Base-by-base conservation (phyloP, 2,329 filamentous ascomycete genomes). In the Dactylonectria macrodidyma region DNA sequence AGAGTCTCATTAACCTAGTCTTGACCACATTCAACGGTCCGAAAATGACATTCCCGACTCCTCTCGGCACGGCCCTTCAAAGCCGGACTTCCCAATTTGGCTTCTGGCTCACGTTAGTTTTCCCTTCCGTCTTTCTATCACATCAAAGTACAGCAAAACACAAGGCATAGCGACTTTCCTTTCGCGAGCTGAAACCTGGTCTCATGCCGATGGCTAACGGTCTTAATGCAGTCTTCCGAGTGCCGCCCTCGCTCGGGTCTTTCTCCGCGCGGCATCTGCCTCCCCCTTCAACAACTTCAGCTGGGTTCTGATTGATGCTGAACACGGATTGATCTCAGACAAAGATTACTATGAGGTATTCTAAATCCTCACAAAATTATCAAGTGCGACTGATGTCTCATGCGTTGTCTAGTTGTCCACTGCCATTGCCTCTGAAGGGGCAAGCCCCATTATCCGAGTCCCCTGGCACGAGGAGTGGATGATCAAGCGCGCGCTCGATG, bases 261-360 rank as follows among this genome's bases (percentile, higher is more conserved):
- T 66, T 50, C 63, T 66, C 24, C 58, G 63, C 14, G 41, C 57
- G 14, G 51, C 50, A 2, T 12, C 63, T 14, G 51, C 46, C 16
- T 59, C 56, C 11, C 41, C 50, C 1, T 57, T 59, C n/a, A 44
- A 46, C n/a, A 55, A 41, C 24, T 66, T 60, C 33, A 66, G 51
- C 10, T 66, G 63, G 63, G 63, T 61, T 44, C 44, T 66, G 10
- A 51, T 66, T 26, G 63, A 66, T 10, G 63, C 57, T 26, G 63
- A 66, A 38, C 63, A 66, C 57, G 63, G 63, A 24, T 60, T 66
- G 34, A 61, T 66, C 46, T 60, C 63, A 38, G 63, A 66, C 57
- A 66, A 66, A 30, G 50, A 66, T 33, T 66, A 66, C n/a, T 66
- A 66, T 34, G 63, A 66, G 63, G 63, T 66, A 48, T n/a, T 16